Base-by-base conservation (phyloP, 169 alveolate species). In the Miamiensis avidus region DNA sequence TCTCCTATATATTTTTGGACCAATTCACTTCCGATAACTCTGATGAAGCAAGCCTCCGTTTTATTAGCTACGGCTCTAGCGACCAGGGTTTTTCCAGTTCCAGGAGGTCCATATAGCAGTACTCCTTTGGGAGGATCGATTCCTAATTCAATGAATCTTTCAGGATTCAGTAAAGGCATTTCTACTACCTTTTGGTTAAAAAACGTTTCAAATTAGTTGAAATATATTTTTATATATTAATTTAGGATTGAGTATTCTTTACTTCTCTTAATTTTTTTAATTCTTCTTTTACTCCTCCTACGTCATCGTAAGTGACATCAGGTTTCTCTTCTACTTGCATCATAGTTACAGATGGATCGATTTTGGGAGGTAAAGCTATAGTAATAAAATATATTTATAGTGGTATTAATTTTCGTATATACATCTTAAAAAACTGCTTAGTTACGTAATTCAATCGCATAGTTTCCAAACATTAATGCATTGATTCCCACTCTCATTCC, bases 281-380 rank as follows among this genome's bases (percentile, higher is more conserved):
- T 93, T 99, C 99, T 86, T 98, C 99, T 90, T 98, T 98, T 90
- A 99, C 97, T 28, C 99, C 99, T 20, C 99, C 99, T 29, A 99
- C 96, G 93, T 99, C 99, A 88, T 95, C 97, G 95, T 99, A 99
- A n/a, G 99, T 99, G 65, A 99, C 99, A 91, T 99, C 99, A 20
- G 99, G 99, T 93, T 99, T 99, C 88, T 98, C 99, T 91, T 98
- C 99, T 6, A 99, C 99, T 0, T 99, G 98, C 99, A 99, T 99
- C 99, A 99, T 98, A 31, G 99, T 98, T 33, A 99, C 99, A 34
- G 99, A 92, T 0, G 99, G 99, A 93, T 99, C 99, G 75, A 99
- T 99, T 90, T 98, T 98, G 0, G 99, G 99, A 33, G 99, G 99
- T 64, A 99, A 94, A 30, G 99, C 99, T 74, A 99, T 95, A 78